Evolutionary conservation across 176 grass and related monocot species (phyloP).

Genomic region (Ensete ventricosum): DNA sequence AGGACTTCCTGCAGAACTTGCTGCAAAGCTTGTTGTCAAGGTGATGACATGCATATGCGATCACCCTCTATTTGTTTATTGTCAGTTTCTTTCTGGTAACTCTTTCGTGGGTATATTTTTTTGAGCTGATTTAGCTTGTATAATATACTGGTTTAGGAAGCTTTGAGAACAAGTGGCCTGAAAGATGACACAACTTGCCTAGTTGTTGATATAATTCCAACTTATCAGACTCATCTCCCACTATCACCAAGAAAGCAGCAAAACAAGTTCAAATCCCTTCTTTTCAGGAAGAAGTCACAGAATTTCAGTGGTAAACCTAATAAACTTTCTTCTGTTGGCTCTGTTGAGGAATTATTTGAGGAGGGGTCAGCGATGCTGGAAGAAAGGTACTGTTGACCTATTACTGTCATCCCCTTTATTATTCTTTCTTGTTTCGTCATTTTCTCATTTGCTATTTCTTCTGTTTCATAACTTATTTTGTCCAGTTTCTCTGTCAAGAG

Average conservation of each 20-base stretch:
- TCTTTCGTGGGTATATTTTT: too few species aligned
- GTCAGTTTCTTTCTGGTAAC: not conserved
- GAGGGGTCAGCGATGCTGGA: slow-evolving; percentile 90
- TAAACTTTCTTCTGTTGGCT: slow-evolving; percentile 42
- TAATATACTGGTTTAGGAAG: slow-evolving; percentile 45
- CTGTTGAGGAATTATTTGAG: slow-evolving; percentile 89
- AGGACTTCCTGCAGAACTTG: slow-evolving; percentile 68
- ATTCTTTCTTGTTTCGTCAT: slow-evolving; percentile 5
- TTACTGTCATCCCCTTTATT: not conserved
- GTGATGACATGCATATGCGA: slow-evolving; percentile 21
- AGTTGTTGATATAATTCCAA: slow-evolving; percentile 85
- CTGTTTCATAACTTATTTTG: not conserved
- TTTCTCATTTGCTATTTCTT: not conserved
- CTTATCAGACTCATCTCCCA: slow-evolving; percentile 48
- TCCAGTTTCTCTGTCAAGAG: too few species aligned
- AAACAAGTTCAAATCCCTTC: slow-evolving; percentile 59
- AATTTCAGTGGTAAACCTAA: slow-evolving; percentile 47
- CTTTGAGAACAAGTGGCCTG: slow-evolving; percentile 82
- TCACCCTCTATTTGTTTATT: not conserved
- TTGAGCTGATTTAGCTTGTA: not conserved
- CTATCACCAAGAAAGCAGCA: slow-evolving; percentile 63
- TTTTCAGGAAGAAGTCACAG: slow-evolving; percentile 59
- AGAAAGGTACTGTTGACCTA: slow-evolving; percentile 51
- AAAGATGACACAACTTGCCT: slow-evolving; percentile 97
- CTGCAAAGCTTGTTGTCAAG: slow-evolving; percentile 95